Conservation (phyloP, 805 yeast genomes). For the Kodamaea sagamina region DNA sequence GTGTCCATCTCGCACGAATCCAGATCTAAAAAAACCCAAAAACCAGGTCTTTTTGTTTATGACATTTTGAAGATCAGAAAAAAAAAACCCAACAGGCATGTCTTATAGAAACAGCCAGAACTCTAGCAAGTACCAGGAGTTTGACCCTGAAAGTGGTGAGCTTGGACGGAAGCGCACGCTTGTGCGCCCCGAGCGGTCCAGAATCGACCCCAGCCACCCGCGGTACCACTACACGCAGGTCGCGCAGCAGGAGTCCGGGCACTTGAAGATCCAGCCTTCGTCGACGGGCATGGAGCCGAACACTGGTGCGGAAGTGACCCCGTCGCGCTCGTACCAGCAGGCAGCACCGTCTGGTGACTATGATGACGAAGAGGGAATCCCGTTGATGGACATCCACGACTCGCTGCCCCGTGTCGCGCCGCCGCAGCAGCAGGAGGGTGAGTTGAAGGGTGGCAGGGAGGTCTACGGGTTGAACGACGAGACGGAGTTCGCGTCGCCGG, state of each 20-base stretch:
- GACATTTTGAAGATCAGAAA: too few species aligned
- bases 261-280: slow-evolving; percentile 66
- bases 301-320: slow-evolving; percentile 14
- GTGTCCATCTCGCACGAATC: too few species aligned
- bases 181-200: slow-evolving; percentile 81
- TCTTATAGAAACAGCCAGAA: slow-evolving; percentile 31
- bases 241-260: slow-evolving; percentile 63
- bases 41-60: neutral
- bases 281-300: slow-evolving; percentile 68
- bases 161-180: slow-evolving; percentile 63
- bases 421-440: neutral
- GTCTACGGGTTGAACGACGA: slow-evolving; percentile 66
- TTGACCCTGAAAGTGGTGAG: slow-evolving; percentile 43
- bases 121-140: slow-evolving; percentile 36
- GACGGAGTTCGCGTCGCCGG: slow-evolving; percentile 26
- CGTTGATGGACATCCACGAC: slow-evolving; percentile 41
- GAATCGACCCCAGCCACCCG: slow-evolving; percentile 67
- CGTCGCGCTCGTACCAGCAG: slow-evolving; percentile 14
- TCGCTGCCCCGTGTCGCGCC: slow-evolving; percentile 14
- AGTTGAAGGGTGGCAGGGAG: slow-evolving; percentile 44
- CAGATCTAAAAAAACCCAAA: neutral
- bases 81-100: slow-evolving; percentile 18
- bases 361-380: slow-evolving; percentile 39
- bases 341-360: slow-evolving; percentile 8
- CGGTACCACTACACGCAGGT: slow-evolving; percentile 76